Evolutionary conservation across 176 grass and related monocot species (phyloP).

Genomic region (Carex littledalei): DNA sequence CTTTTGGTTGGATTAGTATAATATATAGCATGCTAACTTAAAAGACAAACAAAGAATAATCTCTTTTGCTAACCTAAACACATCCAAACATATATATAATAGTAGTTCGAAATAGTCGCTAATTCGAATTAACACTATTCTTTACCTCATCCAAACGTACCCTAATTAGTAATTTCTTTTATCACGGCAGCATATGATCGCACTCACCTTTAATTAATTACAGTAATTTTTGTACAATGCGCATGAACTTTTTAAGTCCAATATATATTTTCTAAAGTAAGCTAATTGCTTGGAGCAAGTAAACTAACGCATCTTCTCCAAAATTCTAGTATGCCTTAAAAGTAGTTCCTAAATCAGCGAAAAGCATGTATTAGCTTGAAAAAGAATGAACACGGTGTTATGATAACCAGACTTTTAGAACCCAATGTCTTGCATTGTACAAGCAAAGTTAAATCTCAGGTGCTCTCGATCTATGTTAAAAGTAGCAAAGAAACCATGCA

Average conservation of each 20-base stretch:
- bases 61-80: no score
- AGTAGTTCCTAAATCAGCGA: not conserved
- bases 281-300: not conserved
- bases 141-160: no score
- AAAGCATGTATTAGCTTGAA: not conserved
- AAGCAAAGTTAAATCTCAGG: not conserved
- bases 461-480: not conserved
- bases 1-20: no score
- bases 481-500: not conserved
- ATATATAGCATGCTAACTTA: no score
- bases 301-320: not conserved
- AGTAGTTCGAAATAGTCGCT: no score
- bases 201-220: not conserved
- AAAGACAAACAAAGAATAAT: no score
- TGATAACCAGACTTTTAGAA: constrained; percentile 1
- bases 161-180: no score
- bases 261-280: not conserved
- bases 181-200: not conserved
- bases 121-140: no score
- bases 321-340: not conserved
- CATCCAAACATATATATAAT: no score
- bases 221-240: not conserved
- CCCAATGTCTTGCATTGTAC: not conserved
- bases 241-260: not conserved
- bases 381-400: constrained; percentile 6